Conservation (phyloP, 1,284 basidiomycete genomes). For the Apiotrichum siamense region DNA sequence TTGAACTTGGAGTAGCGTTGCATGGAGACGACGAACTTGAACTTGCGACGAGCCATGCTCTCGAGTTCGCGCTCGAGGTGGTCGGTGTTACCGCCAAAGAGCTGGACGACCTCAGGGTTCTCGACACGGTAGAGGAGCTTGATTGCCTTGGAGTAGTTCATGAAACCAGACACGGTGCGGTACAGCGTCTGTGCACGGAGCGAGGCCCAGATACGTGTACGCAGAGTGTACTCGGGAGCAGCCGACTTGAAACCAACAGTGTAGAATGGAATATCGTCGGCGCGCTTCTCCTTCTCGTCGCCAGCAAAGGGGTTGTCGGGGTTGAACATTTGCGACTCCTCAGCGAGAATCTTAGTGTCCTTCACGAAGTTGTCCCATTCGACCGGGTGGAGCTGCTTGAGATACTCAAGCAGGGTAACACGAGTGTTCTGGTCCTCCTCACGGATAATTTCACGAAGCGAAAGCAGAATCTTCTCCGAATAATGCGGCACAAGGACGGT, state of each 20-base stretch:
- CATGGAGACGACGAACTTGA: conserved; percentile 99
- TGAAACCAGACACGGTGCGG: conserved; percentile 98
- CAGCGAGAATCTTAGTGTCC: conserved; percentile 97
- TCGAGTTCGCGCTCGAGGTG: conserved; percentile 94
- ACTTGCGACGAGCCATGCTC: conserved; percentile 94
- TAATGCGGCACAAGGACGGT: conserved; percentile 93
- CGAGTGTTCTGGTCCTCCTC: conserved; percentile 93
- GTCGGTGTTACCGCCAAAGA: conserved; percentile 96
- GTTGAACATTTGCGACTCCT: conserved; percentile 84
- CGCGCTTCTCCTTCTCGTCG: conserved; percentile 83
- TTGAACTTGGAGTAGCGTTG: conserved; percentile 99
- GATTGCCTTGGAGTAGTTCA: conserved; percentile 99
- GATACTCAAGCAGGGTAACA: conserved; percentile 89
- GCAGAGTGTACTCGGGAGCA: conserved; percentile 94
- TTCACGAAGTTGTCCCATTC: conserved; percentile 99
- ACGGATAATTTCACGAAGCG: conserved; percentile 89
- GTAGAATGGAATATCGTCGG: conserved; percentile 95
- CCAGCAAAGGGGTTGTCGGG: conserved; percentile 59
- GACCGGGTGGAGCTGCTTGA: conserved; percentile 95
- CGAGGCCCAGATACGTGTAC: conserved; percentile 98
- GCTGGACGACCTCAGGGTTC: conserved; percentile 96
- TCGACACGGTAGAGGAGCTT: conserved; percentile 99
- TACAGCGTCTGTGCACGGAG: conserved; percentile 97
- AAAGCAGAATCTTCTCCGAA: conserved; percentile 91
- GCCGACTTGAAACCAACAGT: conserved; percentile 99